Evolutionary conservation across 1,284 basidiomycete genomes (phyloP), one percentile per base, ranked within the genome.

Genomic region (Sphaerobolus stellatus): DNA sequence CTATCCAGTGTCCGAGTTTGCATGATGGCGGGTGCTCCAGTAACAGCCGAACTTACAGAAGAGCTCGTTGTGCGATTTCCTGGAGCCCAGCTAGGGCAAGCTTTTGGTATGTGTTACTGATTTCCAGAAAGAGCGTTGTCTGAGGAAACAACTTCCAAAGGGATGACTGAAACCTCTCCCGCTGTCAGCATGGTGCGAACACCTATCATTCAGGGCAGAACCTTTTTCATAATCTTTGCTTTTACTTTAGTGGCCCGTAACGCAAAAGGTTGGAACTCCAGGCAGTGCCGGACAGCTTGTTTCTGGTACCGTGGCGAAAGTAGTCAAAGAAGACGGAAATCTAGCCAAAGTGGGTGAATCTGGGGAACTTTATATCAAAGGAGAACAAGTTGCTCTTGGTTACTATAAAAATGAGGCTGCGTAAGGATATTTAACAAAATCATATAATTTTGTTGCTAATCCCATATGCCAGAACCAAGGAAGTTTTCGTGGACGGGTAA

Each of bases 11-110:
- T 93, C 47, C 74, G 81, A 54, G 72, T 79, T 62, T 75, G 83
- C 58, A 79, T 90, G 72, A 75, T 75, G 45, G 87, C 89, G 24
- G 91, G 88, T 0, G 90, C 90, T 0, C 90, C 90, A 3, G 71
- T 92, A 4, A 83, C 86, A 3, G 71, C 77, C 16, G 88, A 89
- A 63, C 74, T 89, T 28, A 83, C 78, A 51, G 59, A 73, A 34
- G 76, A 82, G 59, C 67, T 89, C 30, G 68, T 77, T 41, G 69
- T 75, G 31, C 64, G 84, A 34, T 68, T 91, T 14, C 86, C 86
- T 0, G 66, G 80, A 24, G n/a, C n/a, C n/a, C 78, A 79, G 2
- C 71, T 76, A 46, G 79, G 88, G 9, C 86, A 89, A 67, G 83
- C 78, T 4, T 89, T 86, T 64, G 86, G 86, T 62, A n/a, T n/a